phyloP scores from a whole-genome alignment of 768 basidiomycete species.

The Plicaturopsis crispa region DNA sequence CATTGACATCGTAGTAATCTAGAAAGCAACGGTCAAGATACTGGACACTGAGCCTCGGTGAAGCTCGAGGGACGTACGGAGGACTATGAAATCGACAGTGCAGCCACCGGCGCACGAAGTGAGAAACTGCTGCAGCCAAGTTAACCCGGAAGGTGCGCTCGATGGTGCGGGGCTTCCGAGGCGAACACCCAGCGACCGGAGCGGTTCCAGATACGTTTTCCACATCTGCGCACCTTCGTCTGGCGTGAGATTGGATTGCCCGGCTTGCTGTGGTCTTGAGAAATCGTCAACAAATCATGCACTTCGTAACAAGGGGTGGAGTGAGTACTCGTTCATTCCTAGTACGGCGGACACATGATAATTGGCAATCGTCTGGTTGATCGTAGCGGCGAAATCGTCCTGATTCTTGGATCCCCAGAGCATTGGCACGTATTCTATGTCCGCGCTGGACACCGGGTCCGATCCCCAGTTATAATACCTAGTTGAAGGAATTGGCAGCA shows the following conservation, averaged over 20 bases:
- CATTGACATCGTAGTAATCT: constrained; percentile 53
- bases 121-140: constrained; percentile 48
- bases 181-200: constrained; percentile 31
- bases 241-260: constrained; percentile 45
- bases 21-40: too few relatives aligned
- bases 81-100: constrained; percentile 48
- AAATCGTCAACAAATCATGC: neutral
- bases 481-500: neutral
- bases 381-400: constrained; percentile 29
- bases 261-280: constrained; percentile 24
- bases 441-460: constrained; percentile 22
- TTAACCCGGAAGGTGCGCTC: constrained; percentile 42
- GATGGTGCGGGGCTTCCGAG: constrained; percentile 50
- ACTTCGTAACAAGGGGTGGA: neutral
- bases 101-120: constrained; percentile 40
- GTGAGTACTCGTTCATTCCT: constrained; percentile 46
- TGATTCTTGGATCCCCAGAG: constrained; percentile 37
- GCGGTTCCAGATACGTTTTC: constrained; percentile 44
- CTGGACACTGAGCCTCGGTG: too few relatives aligned
- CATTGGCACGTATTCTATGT: constrained; percentile 50
- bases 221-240: constrained; percentile 41
- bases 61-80: constrained; percentile 28
- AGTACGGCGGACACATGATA: constrained; percentile 33
- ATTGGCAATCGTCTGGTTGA: constrained; percentile 30
- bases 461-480: constrained; percentile 49